Percentiles rank a stretch among this genome's conserved stretches.
These are phyloP conservation scores for Tricholomella constricta DNA, from an alignment of 768 basidiomycete species.

Conservation along the genomic window DNA sequence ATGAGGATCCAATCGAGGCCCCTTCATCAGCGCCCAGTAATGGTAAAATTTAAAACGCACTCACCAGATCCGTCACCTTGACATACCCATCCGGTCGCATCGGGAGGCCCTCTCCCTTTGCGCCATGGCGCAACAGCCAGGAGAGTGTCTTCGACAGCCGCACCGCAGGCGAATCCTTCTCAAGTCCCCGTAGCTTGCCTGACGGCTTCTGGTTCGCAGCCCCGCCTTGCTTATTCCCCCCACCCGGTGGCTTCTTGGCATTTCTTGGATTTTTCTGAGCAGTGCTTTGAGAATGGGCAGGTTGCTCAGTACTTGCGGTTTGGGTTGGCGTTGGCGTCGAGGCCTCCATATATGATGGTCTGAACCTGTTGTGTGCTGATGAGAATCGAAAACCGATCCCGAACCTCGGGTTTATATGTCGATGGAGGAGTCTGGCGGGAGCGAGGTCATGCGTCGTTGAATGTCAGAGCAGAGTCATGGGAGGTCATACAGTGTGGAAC, in stretches of 20 bases:
- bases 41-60: conserved; percentile 40
- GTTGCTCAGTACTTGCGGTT: neutral
- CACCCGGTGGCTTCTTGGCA: conserved; percentile 11
- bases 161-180: conserved; percentile 66
- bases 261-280: conserved; percentile 6
- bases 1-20: neutral
- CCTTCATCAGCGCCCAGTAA: neutral
- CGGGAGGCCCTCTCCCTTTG: conserved; percentile 67
- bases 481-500: no score
- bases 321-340: neutral
- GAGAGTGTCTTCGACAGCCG: conserved; percentile 84
- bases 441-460: no score
- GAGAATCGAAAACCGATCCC: no score
- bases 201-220: conserved; percentile 13
- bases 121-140: conserved; percentile 91
- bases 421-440: no score
- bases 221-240: conserved; percentile 10
- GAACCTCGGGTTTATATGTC: no score
- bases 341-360: neutral
- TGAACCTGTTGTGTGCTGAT: no score
- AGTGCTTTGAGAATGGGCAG: neutral
- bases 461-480: no score
- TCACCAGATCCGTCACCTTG: conserved; percentile 78
- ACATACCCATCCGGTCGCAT: conserved; percentile 89
- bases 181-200: conserved; percentile 58